A percentile compares a stretch with the other conserved stretches of the same genome.
Evolutionary conservation across 2,329 filamentous ascomycete species (phyloP).

Genomic region (Paecilomyces sp.): DNA sequence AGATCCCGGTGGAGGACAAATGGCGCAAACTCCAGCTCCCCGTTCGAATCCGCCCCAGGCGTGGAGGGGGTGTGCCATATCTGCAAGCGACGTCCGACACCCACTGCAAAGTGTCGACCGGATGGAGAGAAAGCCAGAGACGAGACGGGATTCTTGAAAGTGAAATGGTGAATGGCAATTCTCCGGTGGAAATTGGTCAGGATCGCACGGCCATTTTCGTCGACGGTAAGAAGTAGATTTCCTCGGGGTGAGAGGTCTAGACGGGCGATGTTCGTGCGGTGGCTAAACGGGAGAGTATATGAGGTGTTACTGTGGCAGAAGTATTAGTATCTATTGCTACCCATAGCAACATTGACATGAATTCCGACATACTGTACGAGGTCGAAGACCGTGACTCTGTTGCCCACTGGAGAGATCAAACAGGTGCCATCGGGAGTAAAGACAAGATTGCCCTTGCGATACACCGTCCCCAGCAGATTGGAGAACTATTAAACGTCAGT

Average conservation of each 20-base stretch:
- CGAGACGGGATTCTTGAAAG: constrained; percentile 78
- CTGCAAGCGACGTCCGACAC: constrained; percentile 78
- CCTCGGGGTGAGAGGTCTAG: constrained; percentile 84
- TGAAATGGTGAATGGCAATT: constrained; percentile 87
- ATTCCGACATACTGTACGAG: constrained; percentile 66
- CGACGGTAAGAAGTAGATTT: constrained; percentile 85
- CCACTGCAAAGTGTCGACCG: constrained; percentile 84
- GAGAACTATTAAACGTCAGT: constrained; percentile 63
- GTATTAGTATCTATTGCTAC: constrained; percentile 1
- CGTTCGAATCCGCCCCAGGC: constrained; percentile 68
- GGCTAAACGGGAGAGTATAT: constrained; percentile 62
- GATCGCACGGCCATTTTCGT: constrained; percentile 90
- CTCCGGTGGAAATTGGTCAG: constrained; percentile 83
- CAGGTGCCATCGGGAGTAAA: constrained; percentile 95
- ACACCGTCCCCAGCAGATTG: constrained; percentile 95
- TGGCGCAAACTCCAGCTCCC: constrained; percentile 87
- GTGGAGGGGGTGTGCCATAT: constrained; percentile 94
- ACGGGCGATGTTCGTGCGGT: constrained; percentile 85
- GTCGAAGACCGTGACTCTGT: constrained; percentile 92
- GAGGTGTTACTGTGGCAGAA: constrained; percentile 30
- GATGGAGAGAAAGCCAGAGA: constrained; percentile 86
- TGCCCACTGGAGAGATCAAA: constrained; percentile 92
- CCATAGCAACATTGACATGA: not conserved
- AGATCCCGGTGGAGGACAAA: constrained; percentile 85
- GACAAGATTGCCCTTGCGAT: constrained; percentile 93